Evolutionary conservation across 495 filamentous ascomycete genomes (phyloP), one percentile per base, ranked within the genome.

Genomic region (Margaritispora aquatica): DNA sequence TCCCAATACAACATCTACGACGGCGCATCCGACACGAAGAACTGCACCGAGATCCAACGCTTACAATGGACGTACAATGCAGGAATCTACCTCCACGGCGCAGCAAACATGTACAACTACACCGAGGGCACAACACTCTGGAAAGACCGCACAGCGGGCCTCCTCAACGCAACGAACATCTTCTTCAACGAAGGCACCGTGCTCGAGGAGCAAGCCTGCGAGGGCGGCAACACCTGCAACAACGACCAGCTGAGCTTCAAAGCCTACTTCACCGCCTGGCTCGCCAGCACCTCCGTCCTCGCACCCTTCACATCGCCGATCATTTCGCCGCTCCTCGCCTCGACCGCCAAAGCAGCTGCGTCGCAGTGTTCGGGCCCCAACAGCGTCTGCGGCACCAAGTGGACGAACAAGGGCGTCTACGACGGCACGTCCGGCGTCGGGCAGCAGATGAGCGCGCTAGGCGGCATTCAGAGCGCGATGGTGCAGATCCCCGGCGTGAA

Each of bases 241-340:
- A 81, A 83, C 36, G 89, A 94, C 66, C 88, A 92, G 74, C 77
- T 84, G 26, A 88, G 85, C 34, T 96, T 92, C 83, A 96, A 94
- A 72, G 89, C 88, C 41, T 95, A 92, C 73, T 75, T 93, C 20
- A 74, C 88, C 22, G 84, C 89, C 26, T 96, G 90, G 88, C 81
- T 96, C 71, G 84, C 86, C 0, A 75, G 80, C 7, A 83, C 85
- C 13, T 81, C 84, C 1, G 81, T 88, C 55, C 78, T 92, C 70
- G 84, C 81, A 0, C 85, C 86, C 15, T 87, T 80, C 68, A 89
- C 85, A 2, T 74, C 67, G 44, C 58, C 73, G 41, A 69, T 71
- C 19, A 85, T 95, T 70, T 75, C 83, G 63, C 82, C 82, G 0
- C 74, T 82, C 41, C 75, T 96, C 13, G 69, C 73, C 29, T 73